Base-by-base conservation (phyloP, 805 yeast species). In the Candida chauliodis region DNA sequence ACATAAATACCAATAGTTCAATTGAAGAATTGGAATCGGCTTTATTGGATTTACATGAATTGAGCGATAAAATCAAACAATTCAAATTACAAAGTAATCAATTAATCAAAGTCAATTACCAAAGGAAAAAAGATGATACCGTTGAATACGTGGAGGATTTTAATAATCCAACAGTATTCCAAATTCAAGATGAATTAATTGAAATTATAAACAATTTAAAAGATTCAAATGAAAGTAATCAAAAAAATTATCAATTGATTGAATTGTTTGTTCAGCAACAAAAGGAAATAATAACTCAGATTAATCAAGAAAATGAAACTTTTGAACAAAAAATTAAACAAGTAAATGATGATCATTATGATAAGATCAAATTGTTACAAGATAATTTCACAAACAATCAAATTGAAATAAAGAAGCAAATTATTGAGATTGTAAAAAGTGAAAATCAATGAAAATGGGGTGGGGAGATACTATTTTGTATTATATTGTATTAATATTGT, bases 61-160 rank as follows among this genome's bases (percentile, higher is more conserved):
- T 59, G n/a, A 57, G 63, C 39, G 67, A 61, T 30, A 51, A 53
- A 9, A 42, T 58, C 29, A 59, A 59, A 31, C 48, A 45, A 11
- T 63, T 64, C 4, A 52, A 56, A 38, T 20, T 41, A n/a, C 38
- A 35, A 22, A 35, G 38, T 28, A 35, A 35, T 28, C 10, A 5
- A 10, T 26, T 34, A 10, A 28, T 35, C 3, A 35, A 35, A 17
- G 28, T 35, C 8, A 35, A 35, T 28, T 28, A 35, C 16, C 37
- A 34, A 25, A 31, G 23, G 18, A 27, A 27, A 16, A 27, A 27
- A 17, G 22, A 30, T 19, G 22, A 30, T 5, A 4, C 23, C 5
- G 13, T 8, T 21, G 7, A 8, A 7, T 21, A 21, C 24, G 10
- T 8, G 7, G 10, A 18, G 11, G 33, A 30, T 5, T 30, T 30